Base-by-base conservation (phyloP, 257 asterid species). In the Ophiorrhiza pumila region DNA sequence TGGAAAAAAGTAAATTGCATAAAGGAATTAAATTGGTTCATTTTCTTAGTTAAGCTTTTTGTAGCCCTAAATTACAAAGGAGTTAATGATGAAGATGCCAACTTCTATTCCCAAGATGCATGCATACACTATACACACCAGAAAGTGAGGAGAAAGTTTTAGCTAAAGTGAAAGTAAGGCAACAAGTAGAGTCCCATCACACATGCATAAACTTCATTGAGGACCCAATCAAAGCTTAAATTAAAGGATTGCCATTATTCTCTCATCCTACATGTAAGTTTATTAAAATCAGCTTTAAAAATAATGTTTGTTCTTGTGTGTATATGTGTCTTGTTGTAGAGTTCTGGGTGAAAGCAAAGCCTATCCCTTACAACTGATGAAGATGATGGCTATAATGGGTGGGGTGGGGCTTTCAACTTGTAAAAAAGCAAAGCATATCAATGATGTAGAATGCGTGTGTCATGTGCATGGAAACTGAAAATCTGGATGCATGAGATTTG, bases 401-500 rank as follows among this genome's bases (percentile, higher is more conserved):
- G n/a, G n/a, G 58, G 80, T 77, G 85, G 80, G 80, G 76, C 70
- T 78, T 78, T 45, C 4, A 50, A 55, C 71, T 46, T 74, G 76
- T 55, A 55, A 69, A 55, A 69, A 76, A 67, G 74, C 65, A 31
- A 63, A 37, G 63, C 73, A 60, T 74, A 55, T 79, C 74, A 74
- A 80, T 76, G 77, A 80, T 74, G 83, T 70, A 39, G 25, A 65
- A 68, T 32, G 81, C 77, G 68, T 56, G 79, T 27, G 82, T 70
- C 81, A 75, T 72, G 85, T 83, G 85, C 81, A 72, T 75, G 69
- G 58, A 74, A n/a, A 74, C 69, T 43, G 59, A 50, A 22, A 74
- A 61, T n/a, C 56, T 71, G 35, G 63, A 77, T 70, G 83, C 76
- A 74, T 60, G 74, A 41, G 58, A 71, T 78, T 63, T 60, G 9